Conservation (phyloP, 1,139 yeast genomes). For the Blastobotrys persicus region DNA sequence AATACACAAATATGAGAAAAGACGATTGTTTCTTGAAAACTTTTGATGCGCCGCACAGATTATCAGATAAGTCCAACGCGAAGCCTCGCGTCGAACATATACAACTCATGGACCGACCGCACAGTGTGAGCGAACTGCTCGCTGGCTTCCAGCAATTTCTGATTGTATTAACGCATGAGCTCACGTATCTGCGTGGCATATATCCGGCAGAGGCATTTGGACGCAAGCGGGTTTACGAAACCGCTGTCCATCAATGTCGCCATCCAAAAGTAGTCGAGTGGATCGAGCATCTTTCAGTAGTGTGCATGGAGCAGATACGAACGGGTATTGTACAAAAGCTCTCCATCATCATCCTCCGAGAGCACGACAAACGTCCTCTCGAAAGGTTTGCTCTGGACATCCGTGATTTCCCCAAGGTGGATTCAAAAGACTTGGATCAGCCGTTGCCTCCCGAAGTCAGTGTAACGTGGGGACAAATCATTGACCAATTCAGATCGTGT, state of each 20-base stretch:
- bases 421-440: constrained; percentile 6
- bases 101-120: background rate
- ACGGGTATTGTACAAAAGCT: constrained; percentile 28
- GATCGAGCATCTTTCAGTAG: constrained; percentile 35
- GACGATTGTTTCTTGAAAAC: too few species aligned
- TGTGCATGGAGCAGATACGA: constrained; percentile 29
- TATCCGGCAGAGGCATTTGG: constrained; percentile 38
- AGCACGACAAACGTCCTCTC: constrained; percentile 25
- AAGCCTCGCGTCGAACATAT: too few species aligned
- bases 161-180: constrained; percentile 36
- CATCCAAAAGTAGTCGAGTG: constrained; percentile 41
- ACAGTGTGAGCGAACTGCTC: constrained; percentile 23
- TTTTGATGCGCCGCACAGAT: background rate
- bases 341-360: constrained; percentile 31
- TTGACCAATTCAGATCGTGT: constrained; percentile 34
- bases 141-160: constrained; percentile 36
- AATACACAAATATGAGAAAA: too few species aligned
- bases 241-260: constrained; percentile 36
- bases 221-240: constrained; percentile 32
- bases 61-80: background rate
- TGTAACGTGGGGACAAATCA: constrained; percentile 22
- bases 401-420: constrained; percentile 27
- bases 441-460: constrained; percentile 8
- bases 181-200: constrained; percentile 35
- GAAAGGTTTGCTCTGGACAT: constrained; percentile 38